A percentile compares a stretch with the other conserved stretches of the same genome.
These are phyloP conservation scores for Thalassiosira oceanica DNA, from an alignment of 352 stramenopile genomes.

Conservation along the genomic window DNA sequence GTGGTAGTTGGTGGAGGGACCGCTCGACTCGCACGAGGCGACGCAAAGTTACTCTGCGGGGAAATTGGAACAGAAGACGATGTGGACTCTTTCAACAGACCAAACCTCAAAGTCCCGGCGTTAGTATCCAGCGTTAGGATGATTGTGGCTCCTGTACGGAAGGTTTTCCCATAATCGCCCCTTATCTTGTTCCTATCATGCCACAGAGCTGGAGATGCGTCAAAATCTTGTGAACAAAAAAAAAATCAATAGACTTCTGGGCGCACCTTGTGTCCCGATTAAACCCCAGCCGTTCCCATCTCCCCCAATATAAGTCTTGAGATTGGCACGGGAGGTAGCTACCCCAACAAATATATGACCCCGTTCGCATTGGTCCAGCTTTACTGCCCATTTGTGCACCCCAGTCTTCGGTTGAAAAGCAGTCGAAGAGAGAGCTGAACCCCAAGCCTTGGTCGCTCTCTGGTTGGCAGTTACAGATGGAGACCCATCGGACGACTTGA, in stretches of 20 bases:
- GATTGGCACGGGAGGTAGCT: conserved; percentile 87
- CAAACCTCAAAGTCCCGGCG: conserved; percentile 77
- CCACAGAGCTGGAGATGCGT: too few relatives aligned
- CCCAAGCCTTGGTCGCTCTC: conserved; percentile 79
- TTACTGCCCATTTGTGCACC: conserved; percentile 74
- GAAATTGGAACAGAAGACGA: conserved; percentile 39
- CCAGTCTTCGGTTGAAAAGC: conserved; percentile 74
- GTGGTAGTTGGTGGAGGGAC: conserved; percentile 12
- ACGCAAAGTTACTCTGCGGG: conserved; percentile 33
- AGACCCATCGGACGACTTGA: conserved; percentile 34
- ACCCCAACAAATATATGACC: conserved; percentile 97
- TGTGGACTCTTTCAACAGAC: conserved; percentile 69
- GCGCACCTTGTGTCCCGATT: conserved; percentile 97
- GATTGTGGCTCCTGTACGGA: conserved; percentile 73
- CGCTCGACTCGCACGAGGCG: conserved; percentile 42
- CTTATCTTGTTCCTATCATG: conserved; percentile 91
- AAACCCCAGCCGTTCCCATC: conserved; percentile 97
- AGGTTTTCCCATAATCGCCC: conserved; percentile 75
- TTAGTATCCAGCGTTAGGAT: conserved; percentile 81
- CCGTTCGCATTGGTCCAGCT: conserved; percentile 92
- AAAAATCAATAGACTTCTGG: too few relatives aligned
- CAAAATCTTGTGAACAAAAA: too few relatives aligned
- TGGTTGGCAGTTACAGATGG: conserved; percentile 61
- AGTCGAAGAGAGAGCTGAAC: conserved; percentile 67
- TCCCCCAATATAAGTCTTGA: conserved; percentile 95